These are phyloP conservation scores for Amaranthus cruentus DNA, from an alignment of 148 eudicot genomes.

Conservation along the genomic window DNA sequence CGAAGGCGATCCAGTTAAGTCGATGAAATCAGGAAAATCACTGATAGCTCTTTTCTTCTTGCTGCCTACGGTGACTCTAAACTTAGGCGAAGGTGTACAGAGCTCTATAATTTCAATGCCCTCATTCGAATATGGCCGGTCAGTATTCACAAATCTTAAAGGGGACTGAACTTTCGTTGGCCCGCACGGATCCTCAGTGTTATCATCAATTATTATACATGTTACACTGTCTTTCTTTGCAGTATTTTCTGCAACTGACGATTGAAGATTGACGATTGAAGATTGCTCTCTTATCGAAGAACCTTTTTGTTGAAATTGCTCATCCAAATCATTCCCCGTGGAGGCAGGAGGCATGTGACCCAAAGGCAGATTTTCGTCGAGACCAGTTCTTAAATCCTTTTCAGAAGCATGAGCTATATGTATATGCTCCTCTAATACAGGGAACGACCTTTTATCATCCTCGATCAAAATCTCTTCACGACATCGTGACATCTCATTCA, in stretches of 20 bases:
- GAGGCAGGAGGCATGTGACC: slow-evolving; percentile 6
- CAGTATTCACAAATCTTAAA: background rate
- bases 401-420: background rate
- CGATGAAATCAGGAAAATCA: slow-evolving; percentile 46
- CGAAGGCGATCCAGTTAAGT: slow-evolving; percentile 64
- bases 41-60: slow-evolving; percentile 48
- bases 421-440: background rate
- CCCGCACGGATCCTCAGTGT: slow-evolving; percentile 11
- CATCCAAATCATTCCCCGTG: background rate
- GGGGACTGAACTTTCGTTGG: slow-evolving; percentile 4
- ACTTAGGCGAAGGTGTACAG: slow-evolving; percentile 62
- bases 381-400: background rate
- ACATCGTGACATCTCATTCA: background rate
- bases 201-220: slow-evolving; percentile 22
- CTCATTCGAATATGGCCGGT: background rate
- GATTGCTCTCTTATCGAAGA: slow-evolving; percentile 1
- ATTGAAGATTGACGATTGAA: background rate
- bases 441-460: background rate
- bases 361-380: slow-evolving; percentile 11
- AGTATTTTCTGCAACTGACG: background rate
- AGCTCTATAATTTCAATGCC: slow-evolving; percentile 68
- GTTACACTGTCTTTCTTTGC: slow-evolving; percentile 13
- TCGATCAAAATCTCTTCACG: background rate
- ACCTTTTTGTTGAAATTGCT: background rate
- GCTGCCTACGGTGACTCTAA: slow-evolving; percentile 23